Percentiles rank a stretch among this genome's conserved stretches.
phyloP scores from a whole-genome alignment of 345 rosid species.

The Eutrema yunnanense region DNA sequence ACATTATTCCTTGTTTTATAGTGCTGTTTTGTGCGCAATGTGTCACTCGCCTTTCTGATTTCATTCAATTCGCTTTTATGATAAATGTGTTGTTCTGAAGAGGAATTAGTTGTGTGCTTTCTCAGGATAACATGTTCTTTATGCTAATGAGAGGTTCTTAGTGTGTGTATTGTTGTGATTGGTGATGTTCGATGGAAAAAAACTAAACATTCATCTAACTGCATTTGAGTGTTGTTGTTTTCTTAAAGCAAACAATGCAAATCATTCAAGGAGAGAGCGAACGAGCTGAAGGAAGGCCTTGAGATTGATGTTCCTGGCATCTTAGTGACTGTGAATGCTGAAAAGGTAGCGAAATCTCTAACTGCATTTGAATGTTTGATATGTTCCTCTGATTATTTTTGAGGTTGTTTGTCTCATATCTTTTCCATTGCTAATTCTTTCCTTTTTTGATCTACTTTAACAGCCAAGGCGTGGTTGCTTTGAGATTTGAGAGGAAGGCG shows the following conservation, averaged over 20 bases:
- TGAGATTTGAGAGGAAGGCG: slow-evolving; percentile 73
- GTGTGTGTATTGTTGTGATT: neutral
- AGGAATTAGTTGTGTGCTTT: neutral
- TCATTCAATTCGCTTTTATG: neutral
- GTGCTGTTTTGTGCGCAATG: neutral
- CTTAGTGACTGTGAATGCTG: slow-evolving; percentile 57
- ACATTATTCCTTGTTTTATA: neutral
- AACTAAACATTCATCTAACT: neutral
- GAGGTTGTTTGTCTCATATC: neutral
- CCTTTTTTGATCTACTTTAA: slow-evolving; percentile 1
- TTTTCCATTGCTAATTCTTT: neutral
- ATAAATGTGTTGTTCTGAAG: neutral
- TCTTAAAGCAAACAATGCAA: slow-evolving; percentile 69
- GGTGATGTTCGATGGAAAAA: too few species aligned
- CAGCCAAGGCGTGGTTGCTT: slow-evolving; percentile 94
- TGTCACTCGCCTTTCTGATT: neutral
- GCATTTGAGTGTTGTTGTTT: neutral
- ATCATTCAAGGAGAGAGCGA: slow-evolving; percentile 67
- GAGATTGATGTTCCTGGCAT: slow-evolving; percentile 60
- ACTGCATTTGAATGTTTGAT: neutral
- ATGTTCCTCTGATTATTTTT: neutral
- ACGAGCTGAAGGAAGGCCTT: slow-evolving; percentile 47
- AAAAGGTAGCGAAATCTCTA: slow-evolving; percentile 34
- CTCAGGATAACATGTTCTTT: neutral
- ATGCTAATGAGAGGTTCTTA: neutral